These are phyloP conservation scores for Megacollybia platyphylla DNA, from an alignment of 1,284 basidiomycete genomes.

Conservation along the genomic window DNA sequence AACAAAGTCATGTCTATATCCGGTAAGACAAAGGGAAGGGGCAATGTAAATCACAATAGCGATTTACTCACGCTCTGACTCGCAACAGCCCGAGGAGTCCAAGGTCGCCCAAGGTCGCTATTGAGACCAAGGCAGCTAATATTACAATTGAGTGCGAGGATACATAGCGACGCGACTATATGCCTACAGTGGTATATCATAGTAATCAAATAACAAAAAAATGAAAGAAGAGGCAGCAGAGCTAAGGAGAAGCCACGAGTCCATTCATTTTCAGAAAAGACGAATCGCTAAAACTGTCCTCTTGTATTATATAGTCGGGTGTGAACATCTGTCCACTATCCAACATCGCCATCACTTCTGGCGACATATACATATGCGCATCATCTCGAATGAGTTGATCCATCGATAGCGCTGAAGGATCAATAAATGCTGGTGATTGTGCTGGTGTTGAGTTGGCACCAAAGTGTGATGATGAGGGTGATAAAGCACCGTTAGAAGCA, in stretches of 20 bases:
- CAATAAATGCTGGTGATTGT: constrained; percentile 15
- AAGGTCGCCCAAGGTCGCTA: no score
- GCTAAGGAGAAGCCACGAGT: constrained; percentile 22
- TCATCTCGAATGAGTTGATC: constrained; percentile 23
- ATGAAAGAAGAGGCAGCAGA: constrained; percentile 8
- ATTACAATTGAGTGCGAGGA: constrained; percentile 1
- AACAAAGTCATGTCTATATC: not conserved
- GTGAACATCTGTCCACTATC: constrained; percentile 16
- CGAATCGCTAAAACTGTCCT: constrained; percentile 9
- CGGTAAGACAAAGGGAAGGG: not conserved
- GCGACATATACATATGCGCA: constrained; percentile 26
- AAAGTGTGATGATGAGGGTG: not conserved
- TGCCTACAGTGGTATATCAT: not conserved
- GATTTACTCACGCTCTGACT: no score
- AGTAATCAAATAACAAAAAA: not conserved
- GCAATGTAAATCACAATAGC: not conserved
- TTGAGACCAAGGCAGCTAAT: not conserved
- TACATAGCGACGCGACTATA: constrained; percentile 1
- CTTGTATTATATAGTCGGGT: constrained; percentile 15
- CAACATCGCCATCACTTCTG: constrained; percentile 32
- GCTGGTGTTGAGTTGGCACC: constrained; percentile 3
- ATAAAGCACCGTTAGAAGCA: constrained; percentile 8
- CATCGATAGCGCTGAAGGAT: constrained; percentile 10
- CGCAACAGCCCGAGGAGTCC: no score
- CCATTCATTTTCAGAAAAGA: constrained; percentile 22